Percentiles rank a stretch among this genome's conserved stretches.
These are phyloP conservation scores for Kluyveromyces sp. DNA, from an alignment of 1,139 yeast genomes.

Conservation along the genomic window DNA sequence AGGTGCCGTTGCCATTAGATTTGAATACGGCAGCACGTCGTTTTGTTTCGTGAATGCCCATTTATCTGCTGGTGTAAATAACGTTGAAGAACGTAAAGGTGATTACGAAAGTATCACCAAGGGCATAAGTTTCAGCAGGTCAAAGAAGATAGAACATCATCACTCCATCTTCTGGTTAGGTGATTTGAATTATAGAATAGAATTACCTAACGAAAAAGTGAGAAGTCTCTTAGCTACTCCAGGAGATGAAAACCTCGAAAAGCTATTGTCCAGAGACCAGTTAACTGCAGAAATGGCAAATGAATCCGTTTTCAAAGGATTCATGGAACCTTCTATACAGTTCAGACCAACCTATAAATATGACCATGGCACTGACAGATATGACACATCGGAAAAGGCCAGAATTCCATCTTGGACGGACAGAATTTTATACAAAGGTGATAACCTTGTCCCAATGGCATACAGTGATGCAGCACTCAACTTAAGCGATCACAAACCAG, in stretches of 20 bases:
- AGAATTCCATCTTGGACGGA: constrained; percentile 98
- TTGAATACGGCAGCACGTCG: constrained; percentile 65
- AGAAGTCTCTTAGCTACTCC: constrained; percentile 37
- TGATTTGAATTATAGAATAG: constrained; percentile 81
- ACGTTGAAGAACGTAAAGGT: constrained; percentile 72
- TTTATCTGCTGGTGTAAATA: constrained; percentile 81
- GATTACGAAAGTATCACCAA: constrained; percentile 60
- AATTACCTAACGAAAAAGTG: constrained; percentile 61
- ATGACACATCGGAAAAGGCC: constrained; percentile 85
- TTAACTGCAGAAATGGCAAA: constrained; percentile 60
- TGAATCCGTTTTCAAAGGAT: constrained; percentile 66
- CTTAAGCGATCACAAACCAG: constrained; percentile 89
- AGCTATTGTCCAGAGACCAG: constrained; percentile 68
- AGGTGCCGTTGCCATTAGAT: constrained; percentile 85
- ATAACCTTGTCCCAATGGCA: constrained; percentile 45
- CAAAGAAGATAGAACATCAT: constrained; percentile 54
- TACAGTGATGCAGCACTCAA: constrained; percentile 53
- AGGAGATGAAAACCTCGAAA: constrained; percentile 39
- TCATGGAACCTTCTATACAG: constrained; percentile 64
- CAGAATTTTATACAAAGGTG: constrained; percentile 61
- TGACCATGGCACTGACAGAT: constrained; percentile 69
- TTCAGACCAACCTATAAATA: constrained; percentile 91
- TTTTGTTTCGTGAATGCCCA: constrained; percentile 82
- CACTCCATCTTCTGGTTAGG: constrained; percentile 91
- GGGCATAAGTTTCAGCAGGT: constrained; percentile 41